Conservation (phyloP, 495 filamentous ascomycete species). For the Hypoxylon lienhwacheense region DNA sequence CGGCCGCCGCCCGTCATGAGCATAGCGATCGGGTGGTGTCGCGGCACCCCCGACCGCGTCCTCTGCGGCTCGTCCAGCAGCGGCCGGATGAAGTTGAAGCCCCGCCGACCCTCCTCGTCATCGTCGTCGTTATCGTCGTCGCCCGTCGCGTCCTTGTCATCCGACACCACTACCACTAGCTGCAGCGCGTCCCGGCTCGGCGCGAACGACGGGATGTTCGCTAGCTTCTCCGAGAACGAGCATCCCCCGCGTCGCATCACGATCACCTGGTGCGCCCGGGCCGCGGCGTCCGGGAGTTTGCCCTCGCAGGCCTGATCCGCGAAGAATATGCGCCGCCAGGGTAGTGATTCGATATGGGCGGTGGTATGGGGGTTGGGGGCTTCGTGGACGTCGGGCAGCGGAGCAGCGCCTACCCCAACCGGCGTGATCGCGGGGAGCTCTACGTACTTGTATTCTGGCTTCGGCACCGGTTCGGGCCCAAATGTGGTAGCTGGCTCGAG, state of each 20-base stretch:
- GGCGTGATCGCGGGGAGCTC: conserved; percentile 69
- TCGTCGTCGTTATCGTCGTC: conserved; percentile 34
- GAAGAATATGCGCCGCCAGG: conserved; percentile 72
- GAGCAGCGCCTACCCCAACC: conserved; percentile 73
- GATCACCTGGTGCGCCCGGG: conserved; percentile 73
- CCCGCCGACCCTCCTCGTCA: conserved; percentile 32
- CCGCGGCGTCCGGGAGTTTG: conserved; percentile 61
- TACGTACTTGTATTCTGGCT: conserved; percentile 44
- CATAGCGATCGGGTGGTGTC: conserved; percentile 77
- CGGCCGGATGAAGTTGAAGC: conserved; percentile 58
- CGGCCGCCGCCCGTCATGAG: conserved; percentile 82
- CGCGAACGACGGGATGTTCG: conserved; percentile 75
- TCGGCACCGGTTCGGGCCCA: conserved; percentile 38
- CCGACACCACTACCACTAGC: conserved; percentile 80
- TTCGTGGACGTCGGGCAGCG: conserved; percentile 68
- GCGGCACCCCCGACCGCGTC: conserved; percentile 68
- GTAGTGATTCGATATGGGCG: conserved; percentile 44
- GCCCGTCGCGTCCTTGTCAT: conserved; percentile 52
- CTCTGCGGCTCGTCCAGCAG: conserved; percentile 74
- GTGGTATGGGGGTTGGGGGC: conserved; percentile 52
- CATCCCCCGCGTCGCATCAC: conserved; percentile 84
- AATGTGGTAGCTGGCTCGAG: conserved; percentile 47
- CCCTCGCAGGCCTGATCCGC: conserved; percentile 67
- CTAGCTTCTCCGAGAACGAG: conserved; percentile 79
- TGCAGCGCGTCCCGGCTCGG: conserved; percentile 64